phyloP scores from a whole-genome alignment of 2,329 filamentous ascomycete species.

The Ophiosphaerella herpotricha region DNA sequence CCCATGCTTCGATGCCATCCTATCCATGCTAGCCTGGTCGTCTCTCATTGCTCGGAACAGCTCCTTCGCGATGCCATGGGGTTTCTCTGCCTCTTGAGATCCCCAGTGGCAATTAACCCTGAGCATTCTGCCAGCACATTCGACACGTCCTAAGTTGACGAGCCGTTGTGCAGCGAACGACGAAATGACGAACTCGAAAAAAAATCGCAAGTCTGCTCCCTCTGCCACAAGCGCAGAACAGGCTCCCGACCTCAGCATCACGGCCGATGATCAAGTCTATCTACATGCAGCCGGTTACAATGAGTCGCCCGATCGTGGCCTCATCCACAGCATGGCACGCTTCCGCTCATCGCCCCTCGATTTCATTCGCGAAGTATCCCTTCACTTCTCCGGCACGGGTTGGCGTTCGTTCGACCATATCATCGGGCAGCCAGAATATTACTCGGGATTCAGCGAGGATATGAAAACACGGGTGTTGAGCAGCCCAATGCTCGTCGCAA shows the following conservation, averaged over 20 bases:
- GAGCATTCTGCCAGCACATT: background rate
- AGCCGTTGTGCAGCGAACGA: background rate
- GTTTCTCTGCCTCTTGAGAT: background rate
- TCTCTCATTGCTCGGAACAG: background rate
- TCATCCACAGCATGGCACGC: conserved; percentile 83
- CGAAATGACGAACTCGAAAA: conserved; percentile 22
- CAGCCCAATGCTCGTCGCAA: conserved; percentile 73
- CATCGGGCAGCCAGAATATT: conserved; percentile 92
- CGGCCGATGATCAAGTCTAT: conserved; percentile 50
- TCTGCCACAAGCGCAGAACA: conserved; percentile 28
- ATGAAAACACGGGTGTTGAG: conserved; percentile 81
- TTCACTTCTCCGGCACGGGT: conserved; percentile 89
- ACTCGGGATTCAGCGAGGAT: conserved; percentile 85
- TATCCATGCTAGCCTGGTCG: background rate
- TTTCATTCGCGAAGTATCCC: conserved; percentile 89
- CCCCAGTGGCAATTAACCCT: background rate
- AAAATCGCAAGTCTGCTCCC: conserved; percentile 13
- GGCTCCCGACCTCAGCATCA: conserved; percentile 54
- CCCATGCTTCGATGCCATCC: background rate
- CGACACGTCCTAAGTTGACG: background rate
- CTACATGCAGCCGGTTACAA: conserved; percentile 52
- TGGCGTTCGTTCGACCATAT: conserved; percentile 94
- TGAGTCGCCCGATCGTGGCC: conserved; percentile 62
- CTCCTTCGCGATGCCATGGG: background rate
- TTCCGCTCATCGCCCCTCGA: conserved; percentile 76